Base-by-base conservation (phyloP, 1,139 yeast genomes). In the Saccharomyces hybrid region DNA sequence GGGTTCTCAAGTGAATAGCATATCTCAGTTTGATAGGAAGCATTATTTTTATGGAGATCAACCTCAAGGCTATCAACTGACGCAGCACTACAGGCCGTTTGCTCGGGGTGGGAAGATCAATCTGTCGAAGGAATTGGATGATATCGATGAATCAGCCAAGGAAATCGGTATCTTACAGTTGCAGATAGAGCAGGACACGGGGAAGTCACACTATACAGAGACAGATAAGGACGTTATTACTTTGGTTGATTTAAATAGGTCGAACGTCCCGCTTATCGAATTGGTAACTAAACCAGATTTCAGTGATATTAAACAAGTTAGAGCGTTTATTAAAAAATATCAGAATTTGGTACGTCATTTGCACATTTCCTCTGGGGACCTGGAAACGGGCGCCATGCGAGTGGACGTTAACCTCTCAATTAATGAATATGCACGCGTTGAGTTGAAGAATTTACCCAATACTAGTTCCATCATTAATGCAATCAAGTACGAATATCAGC, bases 1-100 rank as follows among this genome's bases (percentile, higher is more conserved):
- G 52, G 77, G 84, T 49, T 81, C 91, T 59, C 70, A 76, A 0
- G 78, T 93, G 20, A 81, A 82, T 57, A 60, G 71, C 0, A 62
- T 68, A 9, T 86, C 93, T 0, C 74, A 84, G 1, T 93, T 93
- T 69, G 99, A 93, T 67, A 75, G 99, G 59, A 93, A 93, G 69
- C 99, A 93, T 69, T 93, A 93, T 70, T 91, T 93, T 69, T 93
- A 93, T 68, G 95, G 95, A 0, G 99, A 93, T 69, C 98, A 93
- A 70, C 99, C 99, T 0, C 73, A 88, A 53, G 99, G 99, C 0
- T 93, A 90, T 69, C 99, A 93, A 68, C 85, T 93, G 54, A 93
- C 99, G 0, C 99, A 93, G 71, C 88, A 83, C 65, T 89, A 80
- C 67, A 78, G 78, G 50, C 98, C 99, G 0, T 75, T 88, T 51